phyloP scores from a whole-genome alignment of 768 basidiomycete species.

The Hericium alpestre region DNA sequence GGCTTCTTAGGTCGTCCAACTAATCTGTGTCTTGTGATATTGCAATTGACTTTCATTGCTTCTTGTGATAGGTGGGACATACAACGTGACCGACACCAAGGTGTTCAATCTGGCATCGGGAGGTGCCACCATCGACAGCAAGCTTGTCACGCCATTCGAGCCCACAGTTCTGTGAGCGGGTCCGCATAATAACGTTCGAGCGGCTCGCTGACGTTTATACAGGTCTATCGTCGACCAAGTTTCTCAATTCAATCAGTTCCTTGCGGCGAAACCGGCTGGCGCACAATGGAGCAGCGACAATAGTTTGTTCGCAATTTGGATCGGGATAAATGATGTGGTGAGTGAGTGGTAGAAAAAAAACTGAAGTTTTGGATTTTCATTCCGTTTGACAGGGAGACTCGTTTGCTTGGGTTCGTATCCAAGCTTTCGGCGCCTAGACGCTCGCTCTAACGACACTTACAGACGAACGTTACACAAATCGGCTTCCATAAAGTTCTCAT shows the following conservation, averaged over 20 bases:
- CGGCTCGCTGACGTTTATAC: neutral
- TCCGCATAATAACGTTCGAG: neutral
- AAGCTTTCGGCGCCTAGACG: neutral
- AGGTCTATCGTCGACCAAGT: conserved; percentile 28
- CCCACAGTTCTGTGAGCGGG: conserved; percentile 25
- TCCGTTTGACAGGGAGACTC: conserved; percentile 32
- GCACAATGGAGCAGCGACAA: conserved; percentile 23
- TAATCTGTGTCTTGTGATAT: neutral
- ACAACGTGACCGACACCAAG: conserved; percentile 44
- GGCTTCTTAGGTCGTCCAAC: conserved; percentile 31
- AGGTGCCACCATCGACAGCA: conserved; percentile 27
- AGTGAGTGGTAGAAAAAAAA: neutral
- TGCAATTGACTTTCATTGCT: conserved; percentile 2
- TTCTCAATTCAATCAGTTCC: conserved; percentile 21
- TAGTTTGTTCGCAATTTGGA: conserved; percentile 27
- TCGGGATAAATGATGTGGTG: conserved; percentile 29
- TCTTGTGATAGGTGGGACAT: conserved; percentile 21
- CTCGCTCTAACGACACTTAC: neutral
- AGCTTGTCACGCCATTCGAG: conserved; percentile 25
- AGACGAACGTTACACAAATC: conserved; percentile 26
- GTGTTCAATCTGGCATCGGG: conserved; percentile 32
- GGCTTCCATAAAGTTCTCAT: conserved; percentile 25
- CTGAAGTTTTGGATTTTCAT: neutral
- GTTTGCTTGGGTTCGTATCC: conserved; percentile 31
- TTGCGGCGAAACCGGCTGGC: conserved; percentile 22